A percentile compares a stretch with the other conserved stretches of the same genome.
phyloP scores from a whole-genome alignment of 371 early-diverging fungal genomes.

The Chytridium lagenaria region DNA sequence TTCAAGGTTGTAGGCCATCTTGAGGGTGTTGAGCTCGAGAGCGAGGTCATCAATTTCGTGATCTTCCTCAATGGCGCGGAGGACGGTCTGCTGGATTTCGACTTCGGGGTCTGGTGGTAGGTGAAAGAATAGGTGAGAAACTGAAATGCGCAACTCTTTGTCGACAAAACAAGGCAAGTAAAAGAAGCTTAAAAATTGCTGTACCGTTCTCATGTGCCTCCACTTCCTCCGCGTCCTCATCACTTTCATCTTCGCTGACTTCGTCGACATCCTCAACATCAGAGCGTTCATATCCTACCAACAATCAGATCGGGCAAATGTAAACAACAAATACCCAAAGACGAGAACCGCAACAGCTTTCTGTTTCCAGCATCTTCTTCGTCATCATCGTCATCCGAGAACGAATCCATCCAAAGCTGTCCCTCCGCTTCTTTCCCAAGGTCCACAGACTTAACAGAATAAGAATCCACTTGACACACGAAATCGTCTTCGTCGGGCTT shows the following conservation, averaged over 20 bases:
- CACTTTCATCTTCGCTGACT: conserved; percentile 44
- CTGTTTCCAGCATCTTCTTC: conserved; percentile 44
- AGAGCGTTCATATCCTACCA: conserved; percentile 3
- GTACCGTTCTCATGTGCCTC: conserved; percentile 6
- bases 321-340: conserved; percentile 1
- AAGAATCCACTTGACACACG: neutral
- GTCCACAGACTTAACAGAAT: conserved; percentile 27
- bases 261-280: conserved; percentile 31
- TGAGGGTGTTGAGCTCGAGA: conserved; percentile 87
- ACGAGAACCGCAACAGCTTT: conserved; percentile 4
- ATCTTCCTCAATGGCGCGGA: conserved; percentile 79
- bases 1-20: conserved; percentile 86
- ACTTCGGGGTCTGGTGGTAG: conserved; percentile 77
- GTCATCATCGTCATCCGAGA: conserved; percentile 48
- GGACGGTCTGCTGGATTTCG: conserved; percentile 81
- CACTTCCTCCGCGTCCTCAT: conserved; percentile 40
- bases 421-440: conserved; percentile 19
- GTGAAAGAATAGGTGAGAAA: too few species aligned
- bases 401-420: conserved; percentile 24
- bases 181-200: neutral
- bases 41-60: conserved; percentile 79
- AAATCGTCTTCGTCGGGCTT: conserved; percentile 49
- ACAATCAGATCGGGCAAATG: neutral
- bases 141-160: too few species aligned
- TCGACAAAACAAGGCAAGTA: too few species aligned